A percentile compares a stretch with the other conserved stretches of the same genome.
Conservation (phyloP, 306 rosid species). For the Alnus rubra region DNA sequence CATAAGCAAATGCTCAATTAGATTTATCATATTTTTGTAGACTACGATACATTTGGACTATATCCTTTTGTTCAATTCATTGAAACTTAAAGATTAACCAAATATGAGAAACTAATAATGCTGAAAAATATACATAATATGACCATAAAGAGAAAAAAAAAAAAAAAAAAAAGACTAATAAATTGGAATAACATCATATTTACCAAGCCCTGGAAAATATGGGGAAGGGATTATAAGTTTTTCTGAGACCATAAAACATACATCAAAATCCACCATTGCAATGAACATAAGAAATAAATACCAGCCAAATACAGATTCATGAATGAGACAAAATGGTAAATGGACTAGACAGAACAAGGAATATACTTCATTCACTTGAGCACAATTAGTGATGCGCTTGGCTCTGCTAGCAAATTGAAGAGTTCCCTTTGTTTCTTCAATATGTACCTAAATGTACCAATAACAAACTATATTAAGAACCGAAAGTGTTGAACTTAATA, state of each 20-base stretch:
- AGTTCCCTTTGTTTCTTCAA: slow-evolving; percentile 97
- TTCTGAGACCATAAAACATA: neutral
- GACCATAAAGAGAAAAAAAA: neutral
- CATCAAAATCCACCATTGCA: neutral
- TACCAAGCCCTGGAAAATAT: too few relatives aligned
- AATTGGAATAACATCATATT: neutral
- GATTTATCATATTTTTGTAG: too few relatives aligned
- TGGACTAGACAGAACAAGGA: slow-evolving; percentile 1
- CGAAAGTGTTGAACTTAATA: neutral
- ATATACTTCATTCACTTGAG: slow-evolving; percentile 90
- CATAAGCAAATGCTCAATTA: neutral
- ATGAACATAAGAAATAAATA: neutral
- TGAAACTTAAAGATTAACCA: neutral
- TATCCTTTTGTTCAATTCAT: neutral
- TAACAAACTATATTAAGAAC: slow-evolving; percentile 14
- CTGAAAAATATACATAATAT: neutral
- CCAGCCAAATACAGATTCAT: neutral
- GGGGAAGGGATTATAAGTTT: neutral
- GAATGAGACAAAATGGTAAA: neutral
- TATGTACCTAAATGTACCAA: slow-evolving; percentile 56
- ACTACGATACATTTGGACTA: neutral
- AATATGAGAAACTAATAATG: neutral
- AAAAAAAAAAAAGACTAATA: neutral
- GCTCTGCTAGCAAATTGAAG: slow-evolving; percentile 99
- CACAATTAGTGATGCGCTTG: slow-evolving; percentile 90